phyloP scores from a whole-genome alignment of 2,329 filamentous ascomycete genomes.

The Exophiala viscosa region DNA sequence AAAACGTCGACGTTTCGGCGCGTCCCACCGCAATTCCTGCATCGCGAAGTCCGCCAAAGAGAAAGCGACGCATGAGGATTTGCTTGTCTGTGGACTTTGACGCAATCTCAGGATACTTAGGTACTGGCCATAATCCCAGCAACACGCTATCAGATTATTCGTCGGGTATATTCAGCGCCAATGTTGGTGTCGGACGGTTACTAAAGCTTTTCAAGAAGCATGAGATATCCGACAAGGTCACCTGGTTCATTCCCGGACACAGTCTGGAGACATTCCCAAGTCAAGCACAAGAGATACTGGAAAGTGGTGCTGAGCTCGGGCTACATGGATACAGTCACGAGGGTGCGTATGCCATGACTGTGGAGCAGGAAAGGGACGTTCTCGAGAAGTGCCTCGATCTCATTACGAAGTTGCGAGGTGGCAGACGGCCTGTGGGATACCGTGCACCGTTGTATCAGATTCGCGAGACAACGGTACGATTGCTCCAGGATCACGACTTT shows the following conservation, averaged over 20 bases:
- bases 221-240: slow-evolving; percentile 50
- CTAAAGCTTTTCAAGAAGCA: slow-evolving; percentile 53
- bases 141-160: slow-evolving; percentile 57
- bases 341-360: slow-evolving; percentile 38
- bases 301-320: slow-evolving; percentile 43
- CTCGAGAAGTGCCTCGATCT: slow-evolving; percentile 47
- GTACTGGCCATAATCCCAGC: slow-evolving; percentile 51
- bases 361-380: slow-evolving; percentile 49
- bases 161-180: slow-evolving; percentile 53
- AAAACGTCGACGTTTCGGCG: neutral
- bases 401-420: slow-evolving; percentile 39
- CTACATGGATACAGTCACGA: slow-evolving; percentile 44
- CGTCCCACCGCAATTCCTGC: slow-evolving; percentile 4
- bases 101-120: slow-evolving; percentile 58
- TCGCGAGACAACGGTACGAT: slow-evolving; percentile 45
- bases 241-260: slow-evolving; percentile 61
- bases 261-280: slow-evolving; percentile 56
- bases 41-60: slow-evolving; percentile 8
- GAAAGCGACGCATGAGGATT: slow-evolving; percentile 24
- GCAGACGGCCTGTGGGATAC: slow-evolving; percentile 48
- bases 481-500: slow-evolving; percentile 49
- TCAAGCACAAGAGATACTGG: slow-evolving; percentile 49
- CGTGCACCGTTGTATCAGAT: slow-evolving; percentile 52
- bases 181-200: slow-evolving; percentile 55
- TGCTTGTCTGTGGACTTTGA: slow-evolving; percentile 52